Evolutionary conservation across 108 stramenopile genomes (phyloP).

Genomic region (Parietichytrium sp.): DNA sequence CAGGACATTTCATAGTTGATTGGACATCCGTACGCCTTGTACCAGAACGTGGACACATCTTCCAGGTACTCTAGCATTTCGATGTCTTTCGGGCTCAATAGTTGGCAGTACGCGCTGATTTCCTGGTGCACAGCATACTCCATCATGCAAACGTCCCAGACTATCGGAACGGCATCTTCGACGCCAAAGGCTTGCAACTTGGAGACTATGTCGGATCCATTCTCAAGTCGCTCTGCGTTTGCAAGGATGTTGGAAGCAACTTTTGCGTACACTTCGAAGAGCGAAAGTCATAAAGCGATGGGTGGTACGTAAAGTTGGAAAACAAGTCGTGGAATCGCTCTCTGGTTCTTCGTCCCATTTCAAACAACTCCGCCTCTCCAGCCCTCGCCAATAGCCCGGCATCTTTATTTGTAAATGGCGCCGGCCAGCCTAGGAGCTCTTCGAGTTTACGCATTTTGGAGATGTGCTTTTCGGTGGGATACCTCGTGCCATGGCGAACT

Average conservation of each 20-base stretch:
- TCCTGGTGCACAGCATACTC: neutral
- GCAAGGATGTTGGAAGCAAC: too few species aligned
- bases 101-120: neutral
- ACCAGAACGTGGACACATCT: neutral
- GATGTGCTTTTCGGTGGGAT: conserved; percentile 12
- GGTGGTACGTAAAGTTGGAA: neutral
- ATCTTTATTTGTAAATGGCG: neutral
- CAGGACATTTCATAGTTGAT: conserved; percentile 37
- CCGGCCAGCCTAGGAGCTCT: neutral
- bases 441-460: neutral
- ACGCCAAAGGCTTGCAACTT: neutral
- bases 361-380: neutral
- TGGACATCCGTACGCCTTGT: conserved; percentile 13
- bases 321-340: neutral
- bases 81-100: neutral
- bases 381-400: neutral
- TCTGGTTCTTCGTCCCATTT: neutral
- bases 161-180: neutral
- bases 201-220: too few species aligned
- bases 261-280: neutral
- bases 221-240: too few species aligned
- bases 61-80: neutral
- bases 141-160: conserved; percentile 22
- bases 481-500: conserved; percentile 8
- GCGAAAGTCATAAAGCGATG: neutral